Evolutionary conservation across 768 basidiomycete species (phyloP).

Genomic region (Saitozyma sp.): DNA sequence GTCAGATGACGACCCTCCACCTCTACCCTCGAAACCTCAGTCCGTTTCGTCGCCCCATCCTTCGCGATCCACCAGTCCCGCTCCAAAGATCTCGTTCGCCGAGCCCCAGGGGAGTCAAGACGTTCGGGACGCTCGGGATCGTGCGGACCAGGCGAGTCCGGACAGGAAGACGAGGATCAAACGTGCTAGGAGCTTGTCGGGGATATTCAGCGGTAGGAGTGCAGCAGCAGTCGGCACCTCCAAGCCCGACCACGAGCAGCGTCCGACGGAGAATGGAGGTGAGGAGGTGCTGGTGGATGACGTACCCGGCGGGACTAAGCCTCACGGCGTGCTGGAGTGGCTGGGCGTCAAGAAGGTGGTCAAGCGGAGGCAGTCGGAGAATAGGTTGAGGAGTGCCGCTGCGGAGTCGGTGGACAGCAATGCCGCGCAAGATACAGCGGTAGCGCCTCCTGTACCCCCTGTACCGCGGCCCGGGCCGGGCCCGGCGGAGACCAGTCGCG

Average conservation of each 20-base stretch:
- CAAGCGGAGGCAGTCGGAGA: slow-evolving; percentile 30
- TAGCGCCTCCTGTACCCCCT: too few species aligned
- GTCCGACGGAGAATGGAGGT: slow-evolving; percentile 1
- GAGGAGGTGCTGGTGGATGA: slow-evolving; percentile 2
- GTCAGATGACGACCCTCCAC: slow-evolving; percentile 15
- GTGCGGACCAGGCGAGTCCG: not conserved
- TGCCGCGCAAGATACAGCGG: too few species aligned
- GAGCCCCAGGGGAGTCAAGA: slow-evolving; percentile 19
- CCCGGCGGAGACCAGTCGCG: too few species aligned
- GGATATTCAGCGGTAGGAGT: slow-evolving; percentile 25
- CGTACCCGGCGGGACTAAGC: slow-evolving; percentile 1
- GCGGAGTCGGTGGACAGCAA: too few species aligned
- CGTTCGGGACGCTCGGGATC: not conserved
- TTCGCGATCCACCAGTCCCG: slow-evolving; percentile 33
- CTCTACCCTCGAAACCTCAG: slow-evolving; percentile 29
- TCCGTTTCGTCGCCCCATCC: slow-evolving; percentile 45
- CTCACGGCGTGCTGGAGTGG: slow-evolving; percentile 40
- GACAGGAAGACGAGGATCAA: slow-evolving; percentile 24
- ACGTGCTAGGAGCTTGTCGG: slow-evolving; percentile 39
- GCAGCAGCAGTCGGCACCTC: not conserved
- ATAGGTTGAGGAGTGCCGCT: not conserved
- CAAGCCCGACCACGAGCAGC: not conserved
- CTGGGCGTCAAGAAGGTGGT: slow-evolving; percentile 35
- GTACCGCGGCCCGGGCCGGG: too few species aligned
- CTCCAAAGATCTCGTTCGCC: slow-evolving; percentile 35